These are phyloP conservation scores for Terfezia claveryi DNA, from an alignment of 495 filamentous ascomycete species.

Conservation along the genomic window DNA sequence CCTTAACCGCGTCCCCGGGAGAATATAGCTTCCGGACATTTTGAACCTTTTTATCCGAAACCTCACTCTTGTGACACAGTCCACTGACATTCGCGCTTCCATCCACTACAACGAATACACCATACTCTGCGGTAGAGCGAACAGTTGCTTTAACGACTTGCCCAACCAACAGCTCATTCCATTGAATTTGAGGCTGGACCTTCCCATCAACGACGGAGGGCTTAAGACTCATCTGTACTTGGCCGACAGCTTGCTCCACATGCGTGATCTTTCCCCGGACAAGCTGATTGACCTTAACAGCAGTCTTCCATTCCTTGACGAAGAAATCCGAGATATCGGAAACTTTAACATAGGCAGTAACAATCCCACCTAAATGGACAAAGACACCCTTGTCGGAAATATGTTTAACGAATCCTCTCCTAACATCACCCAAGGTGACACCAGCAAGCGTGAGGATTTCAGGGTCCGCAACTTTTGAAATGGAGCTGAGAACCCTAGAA, in stretches of 20 bases:
- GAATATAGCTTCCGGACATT: constrained; percentile 67
- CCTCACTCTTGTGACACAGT: constrained; percentile 72
- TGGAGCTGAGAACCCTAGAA: constrained; percentile 71
- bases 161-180: constrained; percentile 52
- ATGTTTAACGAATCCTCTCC: constrained; percentile 75
- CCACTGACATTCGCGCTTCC: constrained; percentile 68
- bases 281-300: constrained; percentile 65
- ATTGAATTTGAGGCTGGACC: constrained; percentile 40
- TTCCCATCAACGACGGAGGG: constrained; percentile 53
- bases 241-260: constrained; percentile 39
- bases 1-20: constrained; percentile 78
- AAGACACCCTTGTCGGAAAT: constrained; percentile 73
- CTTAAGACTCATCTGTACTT: constrained; percentile 70
- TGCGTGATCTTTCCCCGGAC: constrained; percentile 65
- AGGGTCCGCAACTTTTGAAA: constrained; percentile 56
- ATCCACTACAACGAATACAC: constrained; percentile 81
- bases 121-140: constrained; percentile 80
- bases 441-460: constrained; percentile 48
- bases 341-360: constrained; percentile 64
- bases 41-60: constrained; percentile 57
- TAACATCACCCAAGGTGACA: constrained; percentile 53
- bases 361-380: constrained; percentile 49
- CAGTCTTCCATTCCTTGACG: constrained; percentile 88
- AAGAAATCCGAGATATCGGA: constrained; percentile 75
- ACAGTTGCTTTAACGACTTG: constrained; percentile 72